Evolutionary conservation across 169 alveolate genomes (phyloP).

Genomic region (Babesia gibsoni): DNA sequence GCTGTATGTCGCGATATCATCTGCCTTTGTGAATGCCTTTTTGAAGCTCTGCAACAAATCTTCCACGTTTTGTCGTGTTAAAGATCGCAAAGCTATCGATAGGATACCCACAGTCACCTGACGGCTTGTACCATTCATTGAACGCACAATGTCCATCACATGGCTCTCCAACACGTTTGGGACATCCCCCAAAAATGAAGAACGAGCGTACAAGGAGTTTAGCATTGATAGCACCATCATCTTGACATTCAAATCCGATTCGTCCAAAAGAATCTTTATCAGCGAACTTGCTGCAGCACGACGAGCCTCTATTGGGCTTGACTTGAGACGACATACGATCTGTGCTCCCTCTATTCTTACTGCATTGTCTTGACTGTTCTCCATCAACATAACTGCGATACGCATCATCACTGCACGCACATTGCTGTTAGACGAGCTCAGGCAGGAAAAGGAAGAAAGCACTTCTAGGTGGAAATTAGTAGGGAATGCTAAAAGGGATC

Average conservation of each 20-base stretch:
- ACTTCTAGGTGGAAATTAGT: constrained; percentile 58
- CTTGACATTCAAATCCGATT: constrained; percentile 90
- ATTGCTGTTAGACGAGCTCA: constrained; percentile 5
- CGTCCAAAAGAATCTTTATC: constrained; percentile 82
- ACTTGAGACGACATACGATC: constrained; percentile 6
- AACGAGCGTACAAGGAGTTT: constrained; percentile 44
- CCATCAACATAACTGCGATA: constrained; percentile 42
- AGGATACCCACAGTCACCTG: constrained; percentile 82
- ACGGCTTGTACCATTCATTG: constrained; percentile 74
- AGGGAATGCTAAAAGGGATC: constrained; percentile 62
- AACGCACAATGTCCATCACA: constrained; percentile 83
- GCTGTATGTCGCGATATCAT: constrained; percentile 53
- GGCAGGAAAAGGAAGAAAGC: constrained; percentile 12
- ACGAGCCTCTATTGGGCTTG: constrained; percentile 61
- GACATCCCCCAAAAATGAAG: constrained; percentile 61
- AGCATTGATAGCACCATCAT: constrained; percentile 70
- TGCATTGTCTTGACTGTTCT: constrained; percentile 36
- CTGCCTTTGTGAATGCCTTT: constrained; percentile 60
- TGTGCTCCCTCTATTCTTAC: constrained; percentile 45
- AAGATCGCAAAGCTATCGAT: constrained; percentile 67
- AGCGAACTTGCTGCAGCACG: constrained; percentile 86
- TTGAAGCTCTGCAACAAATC: constrained; percentile 58
- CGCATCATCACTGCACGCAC: constrained; percentile 44
- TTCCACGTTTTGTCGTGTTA: constrained; percentile 65
- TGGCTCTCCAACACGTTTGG: constrained; percentile 83